Evolutionary conservation across 495 filamentous ascomycete genomes (phyloP).

Genomic region (Astrocystis sublimbata): DNA sequence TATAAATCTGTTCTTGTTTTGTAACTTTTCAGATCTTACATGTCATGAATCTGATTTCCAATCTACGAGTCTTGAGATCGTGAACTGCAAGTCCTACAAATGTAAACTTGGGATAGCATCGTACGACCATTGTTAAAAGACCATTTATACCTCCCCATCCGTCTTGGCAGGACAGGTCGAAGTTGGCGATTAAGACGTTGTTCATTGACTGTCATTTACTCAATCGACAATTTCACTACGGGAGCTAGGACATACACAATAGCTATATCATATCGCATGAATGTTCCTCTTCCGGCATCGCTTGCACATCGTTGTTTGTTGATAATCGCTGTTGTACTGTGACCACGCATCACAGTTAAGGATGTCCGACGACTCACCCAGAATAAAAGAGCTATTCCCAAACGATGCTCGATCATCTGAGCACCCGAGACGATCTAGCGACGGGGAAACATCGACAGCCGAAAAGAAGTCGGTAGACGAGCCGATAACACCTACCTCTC

Average conservation of each 20-base stretch:
- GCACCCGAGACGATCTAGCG: background rate
- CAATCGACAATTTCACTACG: background rate
- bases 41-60: too few relatives aligned
- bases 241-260: background rate
- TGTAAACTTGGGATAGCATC: too few relatives aligned
- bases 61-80: too few relatives aligned
- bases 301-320: background rate
- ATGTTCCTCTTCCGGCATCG: background rate
- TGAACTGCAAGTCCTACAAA: too few relatives aligned
- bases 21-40: too few relatives aligned
- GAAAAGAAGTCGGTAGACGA: conserved; percentile 13
- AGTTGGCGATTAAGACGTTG: background rate
- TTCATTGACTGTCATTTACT: background rate
- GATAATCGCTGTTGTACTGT: background rate
- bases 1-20: background rate
- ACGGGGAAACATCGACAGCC: background rate
- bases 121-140: background rate
- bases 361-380: conserved; percentile 8
- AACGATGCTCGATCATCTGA: background rate
- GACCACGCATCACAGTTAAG: background rate
- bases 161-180: background rate
- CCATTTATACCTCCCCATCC: background rate
- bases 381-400: conserved; percentile 5
- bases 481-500: background rate
- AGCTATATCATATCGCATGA: background rate